phyloP scores from a whole-genome alignment of 2,329 filamentous ascomycete species.

The Cordyceps fumosorosea region DNA sequence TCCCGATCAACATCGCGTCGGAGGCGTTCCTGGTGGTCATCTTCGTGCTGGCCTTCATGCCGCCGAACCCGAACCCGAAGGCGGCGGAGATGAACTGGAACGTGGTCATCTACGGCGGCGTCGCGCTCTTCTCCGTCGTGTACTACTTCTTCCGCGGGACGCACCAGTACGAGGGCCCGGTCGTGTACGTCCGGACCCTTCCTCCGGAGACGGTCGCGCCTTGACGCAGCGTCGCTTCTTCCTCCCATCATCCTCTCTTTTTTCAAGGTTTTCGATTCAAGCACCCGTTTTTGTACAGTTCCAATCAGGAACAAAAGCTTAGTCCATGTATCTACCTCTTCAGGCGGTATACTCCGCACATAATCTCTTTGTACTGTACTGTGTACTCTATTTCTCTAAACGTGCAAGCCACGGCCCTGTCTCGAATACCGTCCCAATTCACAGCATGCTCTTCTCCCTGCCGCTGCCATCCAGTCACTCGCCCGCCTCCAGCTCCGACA shows the following conservation, averaged over 20 bases:
- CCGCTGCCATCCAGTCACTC: conserved; percentile 18
- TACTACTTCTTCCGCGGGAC: conserved; percentile 31
- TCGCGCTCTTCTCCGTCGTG: conserved; percentile 30
- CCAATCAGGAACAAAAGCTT: no score
- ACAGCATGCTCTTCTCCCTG: conserved; percentile 4
- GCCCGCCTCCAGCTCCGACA: conserved; percentile 63
- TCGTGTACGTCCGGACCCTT: conserved; percentile 14
- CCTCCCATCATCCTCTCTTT: no score
- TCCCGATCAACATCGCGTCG: conserved; percentile 35
- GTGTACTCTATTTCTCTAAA: neutral
- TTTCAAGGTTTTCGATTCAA: no score
- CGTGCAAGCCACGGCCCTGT: neutral
- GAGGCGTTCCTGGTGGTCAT: conserved; percentile 38
- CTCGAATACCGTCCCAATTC: neutral
- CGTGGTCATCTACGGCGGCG: conserved; percentile 34
- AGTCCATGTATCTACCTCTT: no score
- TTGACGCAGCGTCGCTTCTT: neutral
- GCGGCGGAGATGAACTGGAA: conserved; percentile 44
- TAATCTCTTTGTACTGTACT: neutral
- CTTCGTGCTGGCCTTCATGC: conserved; percentile 44
- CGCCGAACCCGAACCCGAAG: conserved; percentile 29
- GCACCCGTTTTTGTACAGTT: no score
- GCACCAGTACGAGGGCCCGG: conserved; percentile 14
- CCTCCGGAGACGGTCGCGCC: neutral
- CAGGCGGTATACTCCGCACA: neutral